Conservation (phyloP, 2,329 filamentous ascomycete species). For the Rutstroemia sydowiana region DNA sequence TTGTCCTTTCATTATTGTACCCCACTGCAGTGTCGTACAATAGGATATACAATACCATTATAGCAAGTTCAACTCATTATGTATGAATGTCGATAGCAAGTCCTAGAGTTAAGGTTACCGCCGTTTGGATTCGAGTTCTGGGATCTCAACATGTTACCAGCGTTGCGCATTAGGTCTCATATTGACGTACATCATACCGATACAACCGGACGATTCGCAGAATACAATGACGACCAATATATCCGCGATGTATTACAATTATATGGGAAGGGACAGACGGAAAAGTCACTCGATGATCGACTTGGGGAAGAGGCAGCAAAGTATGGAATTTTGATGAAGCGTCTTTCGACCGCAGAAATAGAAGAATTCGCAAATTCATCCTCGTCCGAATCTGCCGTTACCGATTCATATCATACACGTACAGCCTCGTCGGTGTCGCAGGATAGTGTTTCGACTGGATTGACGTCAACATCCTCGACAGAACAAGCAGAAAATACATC, state of each 20-base stretch:
- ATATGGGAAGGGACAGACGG: constrained; percentile 19
- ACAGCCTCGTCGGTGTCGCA: constrained; percentile 24
- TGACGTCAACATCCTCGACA: constrained; percentile 25
- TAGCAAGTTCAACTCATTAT: constrained; percentile 4
- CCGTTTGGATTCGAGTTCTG: background rate
- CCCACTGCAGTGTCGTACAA: background rate
- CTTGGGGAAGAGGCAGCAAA: constrained; percentile 23
- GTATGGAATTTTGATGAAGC: constrained; percentile 25
- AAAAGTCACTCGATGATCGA: constrained; percentile 20
- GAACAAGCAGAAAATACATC: constrained; percentile 14
- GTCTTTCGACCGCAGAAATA: constrained; percentile 11
- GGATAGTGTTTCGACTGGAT: constrained; percentile 22
- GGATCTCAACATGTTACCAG: constrained; percentile 6
- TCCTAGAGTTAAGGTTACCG: background rate
- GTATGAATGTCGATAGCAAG: constrained; percentile 8
- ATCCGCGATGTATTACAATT: constrained; percentile 26
- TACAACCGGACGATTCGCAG: constrained; percentile 2
- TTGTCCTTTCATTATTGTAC: background rate
- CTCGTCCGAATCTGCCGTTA: constrained; percentile 21
- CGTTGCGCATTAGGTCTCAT: constrained; percentile 9
- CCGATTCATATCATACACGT: constrained; percentile 20
- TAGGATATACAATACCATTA: background rate
- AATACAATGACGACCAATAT: constrained; percentile 26
- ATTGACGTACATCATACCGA: constrained; percentile 7
- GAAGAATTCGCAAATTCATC: constrained; percentile 12